Base-by-base conservation (phyloP, 495 filamentous ascomycete species). In the Usnea hakonensis region DNA sequence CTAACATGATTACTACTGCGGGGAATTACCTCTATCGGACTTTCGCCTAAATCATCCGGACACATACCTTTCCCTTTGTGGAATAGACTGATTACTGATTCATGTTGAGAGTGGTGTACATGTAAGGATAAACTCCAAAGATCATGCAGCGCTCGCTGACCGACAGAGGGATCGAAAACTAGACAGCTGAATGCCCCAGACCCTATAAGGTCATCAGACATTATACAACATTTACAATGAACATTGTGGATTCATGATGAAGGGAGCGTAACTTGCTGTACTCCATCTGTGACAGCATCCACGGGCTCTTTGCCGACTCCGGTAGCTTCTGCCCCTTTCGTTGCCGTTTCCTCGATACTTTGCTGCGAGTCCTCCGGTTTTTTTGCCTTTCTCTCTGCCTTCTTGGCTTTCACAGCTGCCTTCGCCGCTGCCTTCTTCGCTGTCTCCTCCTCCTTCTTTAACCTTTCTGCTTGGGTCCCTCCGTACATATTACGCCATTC, bases 401-500 rank as follows among this genome's bases (percentile, higher is more conserved):
- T 83, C 64, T 77, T 76, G 23, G 81, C 79, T 75, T 83, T 84
- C 41, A 75, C 76, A 10, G 78, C 80, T 35, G 79, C 81, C 70
- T 81, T 83, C 61, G 78, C 79, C 0, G 77, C 77, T 10, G 77
- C 78, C 55, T 77, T 68, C 62, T 75, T 84, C n/a, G 82, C 83
- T 26, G 81, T 81, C 17, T 86, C 85, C 54, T 89, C 84, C 59
- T 87, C 88, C 71, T 89, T 83, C 69, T 79, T 80, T 63, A 79
- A 72, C 36, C 79, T 68, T 57, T 83, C 77, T 59, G 83, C 86
- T 69, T 89, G 83, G 1, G 82, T 86, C 36, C 90, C 90, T 38
- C 93, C 92, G 70, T 88, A 97, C 67, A 78, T 76, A 41, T 85
- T 83, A 58, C 85, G 83, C 93, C 93, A 97, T 70, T 90, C 85